A percentile compares a stretch with the other conserved stretches of the same genome.
phyloP scores from a whole-genome alignment of 2,329 filamentous ascomycete genomes.

The Sarocladium oryzae region DNA sequence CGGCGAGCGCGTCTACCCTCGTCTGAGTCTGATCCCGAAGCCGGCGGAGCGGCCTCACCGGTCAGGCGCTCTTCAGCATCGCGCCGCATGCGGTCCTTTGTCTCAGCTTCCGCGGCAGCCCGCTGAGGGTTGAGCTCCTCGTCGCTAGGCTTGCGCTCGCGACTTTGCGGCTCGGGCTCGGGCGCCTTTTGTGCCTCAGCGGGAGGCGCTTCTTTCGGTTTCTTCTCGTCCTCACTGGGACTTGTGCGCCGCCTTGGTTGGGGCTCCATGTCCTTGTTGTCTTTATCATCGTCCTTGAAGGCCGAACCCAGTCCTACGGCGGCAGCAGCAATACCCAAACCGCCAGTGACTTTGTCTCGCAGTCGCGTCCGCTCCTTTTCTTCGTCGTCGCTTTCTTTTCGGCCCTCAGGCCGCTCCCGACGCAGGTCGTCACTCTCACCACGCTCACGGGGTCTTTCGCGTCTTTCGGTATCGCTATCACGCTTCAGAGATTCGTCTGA shows the following conservation, averaged over 20 bases:
- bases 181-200: not conserved
- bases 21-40: slow-evolving; percentile 34
- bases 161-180: not conserved
- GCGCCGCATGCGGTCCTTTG: slow-evolving; percentile 26
- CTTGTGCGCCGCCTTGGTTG: slow-evolving; percentile 19
- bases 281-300: slow-evolving; percentile 33
- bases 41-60: slow-evolving; percentile 23
- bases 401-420: slow-evolving; percentile 24
- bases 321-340: slow-evolving; percentile 42
- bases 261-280: slow-evolving; percentile 22
- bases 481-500: slow-evolving; percentile 11
- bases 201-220: slow-evolving; percentile 11
- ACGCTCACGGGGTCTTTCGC: slow-evolving; percentile 12
- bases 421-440: slow-evolving; percentile 12
- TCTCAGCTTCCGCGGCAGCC: slow-evolving; percentile 11
- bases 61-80: slow-evolving; percentile 32
- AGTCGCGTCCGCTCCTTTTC: slow-evolving; percentile 35
- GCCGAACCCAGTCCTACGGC: slow-evolving; percentile 36
- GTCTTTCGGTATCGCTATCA: slow-evolving; percentile 12
- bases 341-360: slow-evolving; percentile 42
- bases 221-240: slow-evolving; percentile 24
- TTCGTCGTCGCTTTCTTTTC: slow-evolving; percentile 25
- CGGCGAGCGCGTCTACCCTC: slow-evolving; percentile 32
- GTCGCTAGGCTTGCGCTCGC: not conserved
- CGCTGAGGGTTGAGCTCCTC: not conserved